A percentile compares a stretch with the other conserved stretches of the same genome.
These are phyloP conservation scores for Russula virescens DNA, from an alignment of 768 basidiomycete genomes.

Conservation along the genomic window DNA sequence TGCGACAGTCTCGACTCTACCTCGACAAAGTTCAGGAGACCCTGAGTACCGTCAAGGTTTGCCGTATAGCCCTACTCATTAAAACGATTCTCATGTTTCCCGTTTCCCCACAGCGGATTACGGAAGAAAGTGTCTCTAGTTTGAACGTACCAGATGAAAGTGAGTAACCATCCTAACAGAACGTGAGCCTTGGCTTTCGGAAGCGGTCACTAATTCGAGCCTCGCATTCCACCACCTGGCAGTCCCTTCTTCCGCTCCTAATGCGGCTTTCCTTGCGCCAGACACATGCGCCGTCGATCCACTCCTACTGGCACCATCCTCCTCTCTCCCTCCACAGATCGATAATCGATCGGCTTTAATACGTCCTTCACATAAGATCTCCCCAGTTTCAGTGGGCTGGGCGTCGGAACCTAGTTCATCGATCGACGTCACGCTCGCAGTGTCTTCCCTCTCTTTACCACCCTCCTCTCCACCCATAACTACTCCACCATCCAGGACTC, in stretches of 20 bases:
- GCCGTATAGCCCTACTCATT: background rate
- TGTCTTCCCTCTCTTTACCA: background rate
- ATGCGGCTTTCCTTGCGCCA: background rate
- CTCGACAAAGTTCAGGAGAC: constrained; percentile 2
- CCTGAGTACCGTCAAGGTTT: background rate
- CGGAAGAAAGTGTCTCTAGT: background rate
- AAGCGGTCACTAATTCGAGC: background rate
- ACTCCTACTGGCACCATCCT: background rate
- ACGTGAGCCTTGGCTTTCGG: background rate
- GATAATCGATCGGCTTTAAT: background rate
- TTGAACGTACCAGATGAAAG: background rate
- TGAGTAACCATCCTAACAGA: too few species aligned
- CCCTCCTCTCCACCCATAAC: background rate
- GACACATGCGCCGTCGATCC: background rate
- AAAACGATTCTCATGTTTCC: background rate
- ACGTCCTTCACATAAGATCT: background rate
- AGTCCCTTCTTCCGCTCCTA: background rate
- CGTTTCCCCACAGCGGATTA: background rate
- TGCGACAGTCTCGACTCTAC: constrained; percentile 2
- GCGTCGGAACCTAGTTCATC: background rate
- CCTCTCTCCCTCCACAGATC: background rate
- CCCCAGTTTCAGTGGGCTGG: background rate
- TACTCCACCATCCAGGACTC: too few species aligned
- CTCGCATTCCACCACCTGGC: background rate
- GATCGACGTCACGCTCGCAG: background rate